These are phyloP conservation scores for Aschersonia sp. DNA, from an alignment of 2,329 filamentous ascomycete species.

Conservation along the genomic window DNA sequence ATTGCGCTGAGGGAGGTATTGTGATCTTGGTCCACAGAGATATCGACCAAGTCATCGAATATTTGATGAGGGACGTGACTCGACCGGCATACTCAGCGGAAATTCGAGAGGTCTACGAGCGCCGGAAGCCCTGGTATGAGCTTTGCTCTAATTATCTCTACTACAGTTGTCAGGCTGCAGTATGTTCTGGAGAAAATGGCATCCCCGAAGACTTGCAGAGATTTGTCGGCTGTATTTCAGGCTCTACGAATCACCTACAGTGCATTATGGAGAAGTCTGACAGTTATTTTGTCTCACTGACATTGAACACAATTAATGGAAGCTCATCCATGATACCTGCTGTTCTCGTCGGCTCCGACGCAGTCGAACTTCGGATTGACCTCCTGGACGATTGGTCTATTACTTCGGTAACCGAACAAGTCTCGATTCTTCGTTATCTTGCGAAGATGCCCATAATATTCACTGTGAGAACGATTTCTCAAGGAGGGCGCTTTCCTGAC, in stretches of 20 bases:
- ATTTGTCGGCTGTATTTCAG: constrained; percentile 24
- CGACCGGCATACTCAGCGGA: constrained; percentile 87
- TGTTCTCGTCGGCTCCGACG: constrained; percentile 75
- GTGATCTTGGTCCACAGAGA: constrained; percentile 82
- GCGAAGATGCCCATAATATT: constrained; percentile 77
- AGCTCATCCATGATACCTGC: constrained; percentile 51
- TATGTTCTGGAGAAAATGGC: constrained; percentile 8
- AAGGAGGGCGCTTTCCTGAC: constrained; percentile 83
- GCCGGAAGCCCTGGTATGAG: constrained; percentile 78
- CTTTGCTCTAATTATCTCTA: constrained; percentile 93
- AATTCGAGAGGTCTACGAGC: constrained; percentile 80
- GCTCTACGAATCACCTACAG: constrained; percentile 30
- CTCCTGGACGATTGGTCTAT: constrained; percentile 61
- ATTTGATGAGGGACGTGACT: constrained; percentile 76
- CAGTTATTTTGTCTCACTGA: constrained; percentile 89
- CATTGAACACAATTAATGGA: constrained; percentile 57
- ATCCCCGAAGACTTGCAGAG: constrained; percentile 20
- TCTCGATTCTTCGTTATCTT: constrained; percentile 61
- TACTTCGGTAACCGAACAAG: constrained; percentile 70
- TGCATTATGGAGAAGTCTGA: constrained; percentile 39
- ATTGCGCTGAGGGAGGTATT: constrained; percentile 62
- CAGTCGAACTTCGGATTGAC: constrained; percentile 88
- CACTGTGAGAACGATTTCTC: constrained; percentile 71
- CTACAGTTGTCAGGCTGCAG: constrained; percentile 54
- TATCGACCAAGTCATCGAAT: constrained; percentile 77